Base-by-base conservation (phyloP, 257 asterid genomes). In the Solanum chaucha region DNA sequence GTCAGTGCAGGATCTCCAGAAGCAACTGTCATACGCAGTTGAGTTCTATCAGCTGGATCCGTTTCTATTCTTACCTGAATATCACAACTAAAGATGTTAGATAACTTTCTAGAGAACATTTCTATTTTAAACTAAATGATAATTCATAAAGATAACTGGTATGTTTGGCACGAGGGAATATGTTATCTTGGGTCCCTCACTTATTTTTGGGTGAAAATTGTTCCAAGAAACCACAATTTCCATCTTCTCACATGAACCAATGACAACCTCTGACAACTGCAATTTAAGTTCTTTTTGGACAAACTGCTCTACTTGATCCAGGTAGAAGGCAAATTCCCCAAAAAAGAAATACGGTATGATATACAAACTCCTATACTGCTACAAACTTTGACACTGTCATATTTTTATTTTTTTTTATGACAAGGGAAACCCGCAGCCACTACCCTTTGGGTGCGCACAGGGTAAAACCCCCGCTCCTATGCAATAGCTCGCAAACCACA, bases 41-140 rank as follows among this genome's bases (percentile, higher is more conserved):
- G 99, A 32, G 99, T 94, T 92, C 99, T 93, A 90, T 96, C 99
- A 4, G 99, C 96, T 73, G 99, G 98, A 91, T 96, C 99, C 8
- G 99, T 96, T 93, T 96, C 99, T 87, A 96, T 92, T 93, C 99
- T 93, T 88, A 92, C 75, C 99, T 96, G 93, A 85, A 86, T 61
- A 77, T 78, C 20, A 48, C 73, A 44, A 59, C 74, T 48, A 85
- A 83, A 24, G 88, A 85, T 40, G 85, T 59, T 73, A 77, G 75
- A 22, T 28, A 26, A 82, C 24, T 70, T 78, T 24, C 70, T n/a
- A 71, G 84, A 58, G 74, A 20, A 65, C 34, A 26, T 36, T 40
- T 36, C 30, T 19, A 55, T 15, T 5, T 55, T 26, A 36, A 86
- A 40, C 71, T 38, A 26, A 32, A 17, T 55, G 78, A 15, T 40